A percentile compares a stretch with the other conserved stretches of the same genome.
Evolutionary conservation across 352 stramenopile species (phyloP).

Genomic region (Peronospora farinosa): DNA sequence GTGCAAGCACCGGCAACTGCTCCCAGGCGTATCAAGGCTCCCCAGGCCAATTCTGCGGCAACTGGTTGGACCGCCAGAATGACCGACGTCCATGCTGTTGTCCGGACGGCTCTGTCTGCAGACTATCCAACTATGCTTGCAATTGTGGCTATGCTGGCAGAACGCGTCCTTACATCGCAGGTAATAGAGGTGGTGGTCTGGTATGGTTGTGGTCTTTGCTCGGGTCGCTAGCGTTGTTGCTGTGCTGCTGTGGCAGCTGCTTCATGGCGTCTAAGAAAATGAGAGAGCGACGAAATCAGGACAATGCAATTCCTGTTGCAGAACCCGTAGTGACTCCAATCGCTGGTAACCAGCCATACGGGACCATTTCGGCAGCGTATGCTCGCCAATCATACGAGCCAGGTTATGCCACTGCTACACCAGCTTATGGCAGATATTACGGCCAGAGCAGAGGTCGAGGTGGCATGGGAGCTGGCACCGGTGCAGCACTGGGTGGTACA

Average conservation of each 20-base stretch:
- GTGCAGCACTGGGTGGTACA: slow-evolving; percentile 38
- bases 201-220: slow-evolving; percentile 47
- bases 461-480: slow-evolving; percentile 43
- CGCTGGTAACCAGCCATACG: slow-evolving; percentile 9
- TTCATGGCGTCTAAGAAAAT: slow-evolving; percentile 18
- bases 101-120: slow-evolving; percentile 34
- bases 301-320: slow-evolving; percentile 18
- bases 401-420: slow-evolving; percentile 18
- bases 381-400: slow-evolving; percentile 2
- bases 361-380: slow-evolving; percentile 12
- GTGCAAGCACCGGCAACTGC: slow-evolving; percentile 39
- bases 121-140: slow-evolving; percentile 45
- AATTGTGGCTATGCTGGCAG: slow-evolving; percentile 25
- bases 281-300: slow-evolving; percentile 1
- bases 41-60: slow-evolving; percentile 43
- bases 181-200: slow-evolving; percentile 13
- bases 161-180: not conserved
- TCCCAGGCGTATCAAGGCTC: slow-evolving; percentile 28
- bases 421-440: slow-evolving; percentile 19
- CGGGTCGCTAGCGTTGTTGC: slow-evolving; percentile 18
- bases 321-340: slow-evolving; percentile 10
- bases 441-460: slow-evolving; percentile 15
- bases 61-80: slow-evolving; percentile 46
- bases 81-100: slow-evolving; percentile 45
- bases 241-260: slow-evolving; percentile 28